phyloP scores from a whole-genome alignment of 805 yeast species.

The Blastobotrys muscicola region DNA sequence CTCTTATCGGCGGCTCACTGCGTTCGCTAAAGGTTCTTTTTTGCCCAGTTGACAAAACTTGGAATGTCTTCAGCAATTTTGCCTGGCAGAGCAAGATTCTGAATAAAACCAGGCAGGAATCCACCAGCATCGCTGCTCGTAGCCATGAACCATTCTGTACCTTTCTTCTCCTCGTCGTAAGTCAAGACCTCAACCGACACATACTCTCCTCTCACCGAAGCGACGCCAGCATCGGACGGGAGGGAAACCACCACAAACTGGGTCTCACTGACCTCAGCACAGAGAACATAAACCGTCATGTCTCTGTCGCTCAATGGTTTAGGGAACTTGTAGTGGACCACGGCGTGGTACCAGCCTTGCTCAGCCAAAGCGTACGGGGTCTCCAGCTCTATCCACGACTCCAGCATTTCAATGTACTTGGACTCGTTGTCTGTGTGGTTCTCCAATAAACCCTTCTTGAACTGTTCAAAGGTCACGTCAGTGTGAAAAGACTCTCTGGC shows the following conservation, averaged over 20 bases:
- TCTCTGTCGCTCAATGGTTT: constrained; percentile 27
- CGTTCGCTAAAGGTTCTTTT: constrained; percentile 7
- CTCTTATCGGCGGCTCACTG: no score
- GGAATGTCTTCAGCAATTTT: constrained; percentile 32
- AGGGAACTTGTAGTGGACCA: constrained; percentile 28
- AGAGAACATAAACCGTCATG: constrained; percentile 28
- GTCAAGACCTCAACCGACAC: constrained; percentile 29
- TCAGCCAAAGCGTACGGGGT: constrained; percentile 10
- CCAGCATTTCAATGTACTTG: constrained; percentile 28
- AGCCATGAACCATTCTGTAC: constrained; percentile 33
- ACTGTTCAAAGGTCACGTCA: constrained; percentile 22
- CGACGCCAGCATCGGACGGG: constrained; percentile 23
- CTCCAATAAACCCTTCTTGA: constrained; percentile 23
- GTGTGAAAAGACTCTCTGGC: constrained; percentile 28
- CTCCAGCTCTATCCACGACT: constrained; percentile 19
- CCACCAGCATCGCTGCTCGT: constrained; percentile 33
- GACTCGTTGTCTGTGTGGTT: constrained; percentile 32
- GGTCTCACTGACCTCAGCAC: constrained; percentile 14
- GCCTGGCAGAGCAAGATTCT: constrained; percentile 24
- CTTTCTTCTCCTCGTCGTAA: constrained; percentile 14
- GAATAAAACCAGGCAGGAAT: constrained; percentile 30
- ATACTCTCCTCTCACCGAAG: constrained; percentile 22
- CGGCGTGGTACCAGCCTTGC: constrained; percentile 18
- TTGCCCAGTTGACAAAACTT: constrained; percentile 24
- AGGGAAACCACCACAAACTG: constrained; percentile 30